Conservation (phyloP, 768 basidiomycete species). For the Lentinus tigrinus region DNA sequence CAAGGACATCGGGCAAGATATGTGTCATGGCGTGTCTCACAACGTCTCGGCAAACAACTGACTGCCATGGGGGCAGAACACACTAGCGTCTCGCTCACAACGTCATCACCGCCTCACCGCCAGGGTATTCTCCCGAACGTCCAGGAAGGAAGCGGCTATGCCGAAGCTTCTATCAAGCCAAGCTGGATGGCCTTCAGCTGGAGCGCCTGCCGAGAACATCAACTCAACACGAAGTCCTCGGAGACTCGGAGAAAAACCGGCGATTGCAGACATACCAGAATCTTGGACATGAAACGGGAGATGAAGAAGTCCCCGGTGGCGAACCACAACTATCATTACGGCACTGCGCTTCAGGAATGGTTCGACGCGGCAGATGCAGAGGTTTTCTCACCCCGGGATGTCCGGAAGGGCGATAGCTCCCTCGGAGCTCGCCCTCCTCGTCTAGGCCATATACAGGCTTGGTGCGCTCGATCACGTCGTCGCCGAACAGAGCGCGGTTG, state of each 20-base stretch:
- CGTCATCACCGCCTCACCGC: no score
- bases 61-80: no score
- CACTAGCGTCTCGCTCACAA: no score
- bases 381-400: conserved; percentile 39
- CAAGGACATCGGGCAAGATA: no score
- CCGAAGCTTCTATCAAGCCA: background rate
- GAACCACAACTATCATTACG: conserved; percentile 37
- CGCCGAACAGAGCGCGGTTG: conserved; percentile 34
- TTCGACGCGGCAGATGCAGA: background rate
- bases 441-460: conserved; percentile 38
- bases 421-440: conserved; percentile 39
- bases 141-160: no score
- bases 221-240: background rate
- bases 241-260: background rate
- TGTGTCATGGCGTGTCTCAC: no score
- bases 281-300: conserved; percentile 36
- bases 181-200: conserved; percentile 37
- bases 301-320: conserved; percentile 36
- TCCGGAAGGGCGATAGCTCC: conserved; percentile 40
- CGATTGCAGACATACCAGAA: conserved; percentile 29
- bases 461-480: conserved; percentile 32
- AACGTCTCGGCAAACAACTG: no score
- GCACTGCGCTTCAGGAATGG: no score
- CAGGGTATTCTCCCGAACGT: no score
- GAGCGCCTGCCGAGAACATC: conserved; percentile 26